Conservation (phyloP, 805 yeast species). For the Debaryomyces hansenii region DNA sequence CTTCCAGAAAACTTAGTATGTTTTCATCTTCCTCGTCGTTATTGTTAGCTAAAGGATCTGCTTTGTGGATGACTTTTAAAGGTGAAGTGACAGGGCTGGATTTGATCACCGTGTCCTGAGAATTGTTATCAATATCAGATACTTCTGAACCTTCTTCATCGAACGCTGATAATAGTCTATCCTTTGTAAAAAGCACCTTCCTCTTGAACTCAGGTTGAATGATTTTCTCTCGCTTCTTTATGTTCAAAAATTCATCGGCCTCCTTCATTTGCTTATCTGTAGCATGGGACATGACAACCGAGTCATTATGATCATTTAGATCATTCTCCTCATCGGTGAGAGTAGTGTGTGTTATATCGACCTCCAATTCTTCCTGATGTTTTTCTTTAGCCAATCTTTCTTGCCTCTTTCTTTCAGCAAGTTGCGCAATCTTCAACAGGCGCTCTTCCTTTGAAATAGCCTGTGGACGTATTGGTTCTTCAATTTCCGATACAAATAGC, state of each 20-base stretch:
- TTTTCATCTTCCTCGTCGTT: background rate
- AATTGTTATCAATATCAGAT: slow-evolving; percentile 13
- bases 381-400: slow-evolving; percentile 15
- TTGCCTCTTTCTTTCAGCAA: slow-evolving; percentile 18
- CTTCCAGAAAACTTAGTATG: background rate
- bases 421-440: slow-evolving; percentile 13
- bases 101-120: slow-evolving; percentile 8
- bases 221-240: slow-evolving; percentile 30
- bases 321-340: slow-evolving; percentile 44
- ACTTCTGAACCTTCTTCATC: slow-evolving; percentile 20
- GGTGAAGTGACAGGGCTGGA: slow-evolving; percentile 39
- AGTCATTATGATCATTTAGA: slow-evolving; percentile 21
- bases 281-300: slow-evolving; percentile 17
- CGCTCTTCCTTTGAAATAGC: slow-evolving; percentile 16
- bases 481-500: background rate
- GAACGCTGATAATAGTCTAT: slow-evolving; percentile 34
- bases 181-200: slow-evolving; percentile 27
- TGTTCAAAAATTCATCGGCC: slow-evolving; percentile 32
- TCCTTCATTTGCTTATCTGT: slow-evolving; percentile 25
- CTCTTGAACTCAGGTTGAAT: slow-evolving; percentile 31
- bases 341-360: slow-evolving; percentile 31
- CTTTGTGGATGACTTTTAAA: slow-evolving; percentile 5
- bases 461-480: background rate
- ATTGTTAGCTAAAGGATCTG: slow-evolving; percentile 5
- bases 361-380: slow-evolving; percentile 21